Conservation (phyloP, 1,139 yeast species). For the Debaryomyces subglobosus region DNA sequence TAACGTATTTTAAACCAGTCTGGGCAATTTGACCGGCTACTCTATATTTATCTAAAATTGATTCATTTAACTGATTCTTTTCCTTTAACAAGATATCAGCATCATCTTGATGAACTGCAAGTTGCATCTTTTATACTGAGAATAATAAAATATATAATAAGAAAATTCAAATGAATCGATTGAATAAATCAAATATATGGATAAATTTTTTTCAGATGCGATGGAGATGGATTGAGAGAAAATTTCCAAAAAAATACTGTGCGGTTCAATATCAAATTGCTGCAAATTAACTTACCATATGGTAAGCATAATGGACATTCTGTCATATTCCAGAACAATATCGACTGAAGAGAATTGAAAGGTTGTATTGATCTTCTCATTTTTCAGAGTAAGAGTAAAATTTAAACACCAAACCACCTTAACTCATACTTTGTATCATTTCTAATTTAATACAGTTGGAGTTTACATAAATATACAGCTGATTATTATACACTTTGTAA, state of each 20-base stretch:
- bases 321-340: neutral
- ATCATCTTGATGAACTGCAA: conserved; percentile 70
- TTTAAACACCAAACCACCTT: neutral
- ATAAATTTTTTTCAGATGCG: conserved; percentile 8
- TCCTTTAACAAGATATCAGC: conserved; percentile 74
- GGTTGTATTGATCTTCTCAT: neutral
- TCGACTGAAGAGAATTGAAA: neutral
- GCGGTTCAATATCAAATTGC: conserved; percentile 3
- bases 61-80: conserved; percentile 65
- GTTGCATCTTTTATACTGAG: conserved; percentile 45
- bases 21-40: conserved; percentile 92
- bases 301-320: neutral
- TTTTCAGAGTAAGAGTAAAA: neutral
- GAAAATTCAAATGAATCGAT: neutral
- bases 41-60: conserved; percentile 78
- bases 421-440: neutral
- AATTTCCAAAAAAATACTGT: conserved; percentile 4
- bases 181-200: conserved; percentile 2
- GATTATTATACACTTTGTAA: too few relatives aligned
- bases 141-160: conserved; percentile 2
- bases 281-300: neutral
- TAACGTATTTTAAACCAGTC: conserved; percentile 71
- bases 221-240: conserved; percentile 8
- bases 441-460: neutral
- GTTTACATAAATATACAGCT: too few relatives aligned